phyloP scores from a whole-genome alignment of 2,329 filamentous ascomycete species.

The Dactylellina parvicollis region DNA sequence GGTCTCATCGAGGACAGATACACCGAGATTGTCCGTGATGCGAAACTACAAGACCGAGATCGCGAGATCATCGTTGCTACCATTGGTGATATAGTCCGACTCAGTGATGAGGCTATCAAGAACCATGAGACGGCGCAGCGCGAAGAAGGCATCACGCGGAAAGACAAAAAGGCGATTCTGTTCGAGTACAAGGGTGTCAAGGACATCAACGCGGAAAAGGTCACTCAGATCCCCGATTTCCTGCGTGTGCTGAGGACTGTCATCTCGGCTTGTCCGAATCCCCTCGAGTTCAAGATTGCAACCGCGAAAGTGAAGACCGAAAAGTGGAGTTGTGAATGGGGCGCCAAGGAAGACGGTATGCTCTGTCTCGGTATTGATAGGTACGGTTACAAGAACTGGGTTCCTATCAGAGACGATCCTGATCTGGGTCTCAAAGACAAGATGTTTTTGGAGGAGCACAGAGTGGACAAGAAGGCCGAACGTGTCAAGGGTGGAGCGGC shows the following conservation, averaged over 20 bases:
- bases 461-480: constrained; percentile 97
- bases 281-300: constrained; percentile 81
- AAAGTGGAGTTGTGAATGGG: constrained; percentile 87
- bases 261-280: constrained; percentile 71
- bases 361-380: constrained; percentile 90
- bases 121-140: constrained; percentile 75
- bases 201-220: constrained; percentile 93
- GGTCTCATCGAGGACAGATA: constrained; percentile 88
- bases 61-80: constrained; percentile 79
- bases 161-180: constrained; percentile 95
- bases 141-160: constrained; percentile 77
- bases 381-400: constrained; percentile 96
- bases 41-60: constrained; percentile 84
- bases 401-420: constrained; percentile 88
- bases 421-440: constrained; percentile 88
- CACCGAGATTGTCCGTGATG: constrained; percentile 87
- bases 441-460: constrained; percentile 95
- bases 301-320: constrained; percentile 87
- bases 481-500: constrained; percentile 73
- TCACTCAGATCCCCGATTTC: constrained; percentile 88
- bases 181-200: constrained; percentile 95
- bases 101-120: constrained; percentile 70
- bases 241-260: constrained; percentile 84
- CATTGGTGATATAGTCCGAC: constrained; percentile 76
- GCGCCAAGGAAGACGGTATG: constrained; percentile 94